Evolutionary conservation across 108 stramenopile species (phyloP).

Genomic region (Cyclostephanos tholiformis): DNA sequence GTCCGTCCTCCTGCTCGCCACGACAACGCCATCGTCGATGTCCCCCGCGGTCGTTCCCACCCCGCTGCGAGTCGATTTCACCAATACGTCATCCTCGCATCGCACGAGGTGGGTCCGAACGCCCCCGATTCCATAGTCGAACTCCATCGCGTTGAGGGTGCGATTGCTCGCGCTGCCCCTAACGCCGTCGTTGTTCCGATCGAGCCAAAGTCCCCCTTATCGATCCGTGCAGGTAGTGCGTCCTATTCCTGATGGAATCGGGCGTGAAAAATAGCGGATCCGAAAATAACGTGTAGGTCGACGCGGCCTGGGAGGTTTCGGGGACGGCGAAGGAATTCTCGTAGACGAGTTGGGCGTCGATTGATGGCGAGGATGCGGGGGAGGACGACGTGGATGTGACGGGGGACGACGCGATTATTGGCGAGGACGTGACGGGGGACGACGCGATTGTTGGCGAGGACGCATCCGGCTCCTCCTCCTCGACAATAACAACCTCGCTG

Average conservation of each 20-base stretch:
- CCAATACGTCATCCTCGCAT: constrained; percentile 18
- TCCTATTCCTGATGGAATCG: not conserved
- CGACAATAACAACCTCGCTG: too few relatives aligned
- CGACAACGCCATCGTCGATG: too few relatives aligned
- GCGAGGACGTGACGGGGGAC: too few relatives aligned
- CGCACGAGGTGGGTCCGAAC: constrained; percentile 15
- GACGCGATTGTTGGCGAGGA: too few relatives aligned
- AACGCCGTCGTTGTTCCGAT: constrained; percentile 27
- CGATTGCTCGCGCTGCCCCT: constrained; percentile 23
- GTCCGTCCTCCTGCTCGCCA: not conserved
- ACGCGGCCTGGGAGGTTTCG: constrained; percentile 12
- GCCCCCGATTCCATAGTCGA: constrained; percentile 29
- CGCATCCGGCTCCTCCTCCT: too few relatives aligned
- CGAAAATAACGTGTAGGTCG: constrained; percentile 12
- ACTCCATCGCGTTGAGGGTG: constrained; percentile 37
- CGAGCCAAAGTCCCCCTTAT: constrained; percentile 16
- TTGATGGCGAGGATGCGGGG: too few relatives aligned
- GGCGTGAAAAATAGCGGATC: constrained; percentile 4
- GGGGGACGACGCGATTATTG: too few relatives aligned
- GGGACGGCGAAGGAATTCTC: constrained; percentile 3
- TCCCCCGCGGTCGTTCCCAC: too few relatives aligned
- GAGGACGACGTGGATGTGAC: too few relatives aligned
- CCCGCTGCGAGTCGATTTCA: too few relatives aligned
- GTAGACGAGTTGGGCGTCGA: too few relatives aligned
- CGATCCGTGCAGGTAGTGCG: constrained; percentile 8